These are phyloP conservation scores for Xanthoconium separans DNA, from an alignment of 1,284 basidiomycete species.

Conservation along the genomic window DNA sequence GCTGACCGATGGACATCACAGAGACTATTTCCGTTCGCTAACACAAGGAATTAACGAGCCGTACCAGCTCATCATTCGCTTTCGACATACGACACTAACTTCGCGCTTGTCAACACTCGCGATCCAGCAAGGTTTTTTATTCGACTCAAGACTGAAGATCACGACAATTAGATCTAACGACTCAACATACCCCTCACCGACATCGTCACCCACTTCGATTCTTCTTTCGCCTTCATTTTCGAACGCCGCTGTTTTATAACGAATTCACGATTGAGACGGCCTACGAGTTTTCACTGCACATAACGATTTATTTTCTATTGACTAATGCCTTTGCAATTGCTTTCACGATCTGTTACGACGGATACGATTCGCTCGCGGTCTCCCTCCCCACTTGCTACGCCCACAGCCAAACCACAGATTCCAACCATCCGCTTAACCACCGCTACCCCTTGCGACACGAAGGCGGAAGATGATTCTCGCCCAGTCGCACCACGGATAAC, in stretches of 20 bases:
- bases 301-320: slow-evolving; percentile 24
- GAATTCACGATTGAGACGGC: slow-evolving; percentile 23
- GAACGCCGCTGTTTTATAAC: slow-evolving; percentile 19
- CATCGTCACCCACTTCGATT: background rate
- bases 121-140: slow-evolving; percentile 15
- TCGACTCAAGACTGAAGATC: slow-evolving; percentile 17
- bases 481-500: slow-evolving; percentile 36
- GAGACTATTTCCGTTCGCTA: slow-evolving; percentile 18
- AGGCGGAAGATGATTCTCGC: slow-evolving; percentile 39
- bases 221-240: slow-evolving; percentile 18
- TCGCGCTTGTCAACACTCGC: slow-evolving; percentile 10
- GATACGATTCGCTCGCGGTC: slow-evolving; percentile 27
- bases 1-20: slow-evolving; percentile 8
- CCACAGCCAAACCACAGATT: slow-evolving; percentile 34
- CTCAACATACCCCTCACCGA: slow-evolving; percentile 2
- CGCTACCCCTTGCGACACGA: slow-evolving; percentile 59
- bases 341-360: slow-evolving; percentile 28
- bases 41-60: slow-evolving; percentile 18
- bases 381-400: slow-evolving; percentile 31
- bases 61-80: slow-evolving; percentile 22
- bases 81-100: slow-evolving; percentile 15
- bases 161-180: slow-evolving; percentile 27
- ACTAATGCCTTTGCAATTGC: slow-evolving; percentile 33
- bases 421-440: slow-evolving; percentile 69
- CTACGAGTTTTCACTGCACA: slow-evolving; percentile 18